Percentiles rank a stretch among this genome's conserved stretches.
phyloP scores from a whole-genome alignment of 257 asterid genomes.

The Przewalskia tangutica region DNA sequence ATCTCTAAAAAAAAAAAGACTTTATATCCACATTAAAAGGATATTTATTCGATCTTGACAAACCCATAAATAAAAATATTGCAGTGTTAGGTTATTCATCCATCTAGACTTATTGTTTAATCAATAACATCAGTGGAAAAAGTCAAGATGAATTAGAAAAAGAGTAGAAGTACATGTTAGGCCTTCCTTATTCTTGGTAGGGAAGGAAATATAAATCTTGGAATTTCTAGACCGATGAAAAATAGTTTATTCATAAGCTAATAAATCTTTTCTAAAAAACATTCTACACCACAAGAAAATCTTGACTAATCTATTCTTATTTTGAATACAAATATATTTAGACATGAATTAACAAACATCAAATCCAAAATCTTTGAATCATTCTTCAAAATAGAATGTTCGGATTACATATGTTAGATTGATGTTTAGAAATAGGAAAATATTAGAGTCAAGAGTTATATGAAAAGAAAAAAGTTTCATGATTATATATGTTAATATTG shows the following conservation, averaged over 20 bases:
- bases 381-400: too few species aligned
- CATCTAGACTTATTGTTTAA: background rate
- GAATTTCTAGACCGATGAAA: background rate
- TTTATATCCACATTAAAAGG: background rate
- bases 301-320: too few species aligned
- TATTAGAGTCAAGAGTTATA: background rate
- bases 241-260: background rate
- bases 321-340: too few species aligned
- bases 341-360: too few species aligned
- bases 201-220: background rate
- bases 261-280: too few species aligned
- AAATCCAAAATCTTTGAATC: too few species aligned
- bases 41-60: background rate
- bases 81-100: background rate
- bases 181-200: background rate
- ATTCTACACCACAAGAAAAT: background rate
- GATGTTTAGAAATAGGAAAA: too few species aligned
- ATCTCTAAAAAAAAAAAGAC: background rate
- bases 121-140: background rate
- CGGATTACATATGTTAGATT: too few species aligned
- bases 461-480: background rate
- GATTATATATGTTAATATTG: background rate
- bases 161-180: background rate
- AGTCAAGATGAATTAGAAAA: background rate
- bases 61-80: background rate